Conservation (phyloP, 2,329 filamentous ascomycete genomes). For the Aspergillus aculeatinus region DNA sequence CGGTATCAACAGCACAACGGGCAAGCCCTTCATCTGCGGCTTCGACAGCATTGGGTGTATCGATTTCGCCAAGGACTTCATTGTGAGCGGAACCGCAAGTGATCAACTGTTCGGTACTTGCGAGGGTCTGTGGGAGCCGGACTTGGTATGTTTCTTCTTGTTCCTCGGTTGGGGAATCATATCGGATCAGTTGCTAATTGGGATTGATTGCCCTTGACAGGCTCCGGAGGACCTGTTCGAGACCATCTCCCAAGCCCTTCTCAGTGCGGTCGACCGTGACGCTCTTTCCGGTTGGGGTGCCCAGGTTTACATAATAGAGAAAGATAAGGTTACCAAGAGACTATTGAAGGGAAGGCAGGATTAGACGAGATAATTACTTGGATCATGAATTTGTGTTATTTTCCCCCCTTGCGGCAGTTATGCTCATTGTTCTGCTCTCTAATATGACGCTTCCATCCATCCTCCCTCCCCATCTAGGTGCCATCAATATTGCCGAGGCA, state of each 20-base stretch:
- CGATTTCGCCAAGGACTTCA: slow-evolving; percentile 99
- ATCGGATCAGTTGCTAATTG: slow-evolving; percentile 2
- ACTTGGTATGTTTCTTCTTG: slow-evolving; percentile 66
- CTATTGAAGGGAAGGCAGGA: slow-evolving; percentile 98
- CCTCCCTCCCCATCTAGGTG: background rate
- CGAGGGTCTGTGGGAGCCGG: slow-evolving; percentile 95
- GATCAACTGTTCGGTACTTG: slow-evolving; percentile 99
- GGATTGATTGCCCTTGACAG: background rate
- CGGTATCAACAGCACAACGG: slow-evolving; percentile 89
- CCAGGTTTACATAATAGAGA: slow-evolving; percentile 99
- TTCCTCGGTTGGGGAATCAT: background rate
- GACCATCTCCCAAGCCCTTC: slow-evolving; percentile 91
- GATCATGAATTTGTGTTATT: slow-evolving; percentile 12
- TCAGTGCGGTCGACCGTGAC: slow-evolving; percentile 95
- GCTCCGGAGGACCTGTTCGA: slow-evolving; percentile 94
- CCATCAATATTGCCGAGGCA: slow-evolving; percentile 1
- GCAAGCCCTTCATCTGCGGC: slow-evolving; percentile 95
- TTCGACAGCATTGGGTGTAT: slow-evolving; percentile 99
- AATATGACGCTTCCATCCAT: slow-evolving; percentile 14
- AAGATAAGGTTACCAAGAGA: slow-evolving; percentile 99
- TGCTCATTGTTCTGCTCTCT: slow-evolving; percentile 10
- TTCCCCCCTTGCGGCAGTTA: slow-evolving; percentile 22
- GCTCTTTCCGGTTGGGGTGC: slow-evolving; percentile 97
- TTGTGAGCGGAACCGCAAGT: slow-evolving; percentile 91
- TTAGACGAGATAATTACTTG: slow-evolving; percentile 46